Conservation (phyloP, 352 stramenopile species). For the Thraustotheca clavata region DNA sequence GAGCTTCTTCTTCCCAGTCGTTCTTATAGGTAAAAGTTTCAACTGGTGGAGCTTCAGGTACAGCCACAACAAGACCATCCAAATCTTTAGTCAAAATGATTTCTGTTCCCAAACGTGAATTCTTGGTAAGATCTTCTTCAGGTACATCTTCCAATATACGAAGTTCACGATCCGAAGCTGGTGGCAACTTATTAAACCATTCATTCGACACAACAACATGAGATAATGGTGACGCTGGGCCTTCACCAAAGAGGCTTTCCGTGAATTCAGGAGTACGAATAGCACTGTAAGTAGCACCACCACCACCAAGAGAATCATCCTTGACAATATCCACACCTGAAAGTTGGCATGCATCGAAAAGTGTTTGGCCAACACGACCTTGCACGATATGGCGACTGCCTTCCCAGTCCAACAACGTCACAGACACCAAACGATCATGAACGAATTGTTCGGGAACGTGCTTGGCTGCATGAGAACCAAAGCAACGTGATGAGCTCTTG, state of each 20-base stretch:
- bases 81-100: slow-evolving; percentile 81
- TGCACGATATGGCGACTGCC: slow-evolving; percentile 80
- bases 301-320: slow-evolving; percentile 79
- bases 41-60: slow-evolving; percentile 73
- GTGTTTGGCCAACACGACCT: slow-evolving; percentile 70
- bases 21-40: slow-evolving; percentile 81
- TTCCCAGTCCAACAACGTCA: slow-evolving; percentile 80
- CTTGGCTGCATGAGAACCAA: slow-evolving; percentile 19
- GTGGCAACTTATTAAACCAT: slow-evolving; percentile 71
- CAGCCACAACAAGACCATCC: slow-evolving; percentile 79
- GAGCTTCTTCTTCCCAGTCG: slow-evolving; percentile 70
- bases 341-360: slow-evolving; percentile 77
- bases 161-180: slow-evolving; percentile 57
- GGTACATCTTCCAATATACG: slow-evolving; percentile 79
- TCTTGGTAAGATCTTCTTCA: slow-evolving; percentile 50
- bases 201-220: slow-evolving; percentile 85
- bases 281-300: slow-evolving; percentile 46
- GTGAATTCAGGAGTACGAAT: slow-evolving; percentile 72
- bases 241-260: slow-evolving; percentile 83
- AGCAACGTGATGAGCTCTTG: not conserved
- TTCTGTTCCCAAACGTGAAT: slow-evolving; percentile 78
- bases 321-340: slow-evolving; percentile 65
- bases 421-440: slow-evolving; percentile 23
- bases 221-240: slow-evolving; percentile 67
- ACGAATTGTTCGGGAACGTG: slow-evolving; percentile 21